Conservation (phyloP, 2,329 filamentous ascomycete species). For the Colletotrichum graminicola region DNA sequence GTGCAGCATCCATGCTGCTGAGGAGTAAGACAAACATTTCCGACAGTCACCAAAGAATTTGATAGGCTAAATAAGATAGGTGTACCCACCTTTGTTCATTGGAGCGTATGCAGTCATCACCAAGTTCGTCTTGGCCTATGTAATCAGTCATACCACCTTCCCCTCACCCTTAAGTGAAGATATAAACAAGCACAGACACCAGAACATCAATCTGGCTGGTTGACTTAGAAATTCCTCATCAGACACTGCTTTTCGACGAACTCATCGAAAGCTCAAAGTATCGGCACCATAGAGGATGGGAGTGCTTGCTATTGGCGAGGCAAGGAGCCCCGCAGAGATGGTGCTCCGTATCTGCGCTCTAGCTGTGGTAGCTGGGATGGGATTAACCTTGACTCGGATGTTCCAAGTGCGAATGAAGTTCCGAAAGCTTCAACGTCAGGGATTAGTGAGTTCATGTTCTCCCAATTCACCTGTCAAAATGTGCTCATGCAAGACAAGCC, state of each 20-base stretch:
- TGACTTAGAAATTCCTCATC: neutral
- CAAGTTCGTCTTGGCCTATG: neutral
- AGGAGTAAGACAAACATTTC: neutral
- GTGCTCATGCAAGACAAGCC: conserved; percentile 17
- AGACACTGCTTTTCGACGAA: neutral
- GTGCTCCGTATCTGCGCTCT: neutral
- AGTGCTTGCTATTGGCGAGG: neutral
- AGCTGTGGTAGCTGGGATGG: neutral
- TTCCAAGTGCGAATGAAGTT: conserved; percentile 20
- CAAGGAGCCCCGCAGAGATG: neutral
- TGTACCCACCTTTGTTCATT: no score
- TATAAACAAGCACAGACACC: neutral
- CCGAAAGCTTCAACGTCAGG: conserved; percentile 11
- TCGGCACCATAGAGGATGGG: neutral
- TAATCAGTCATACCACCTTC: neutral
- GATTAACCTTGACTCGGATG: conserved; percentile 10
- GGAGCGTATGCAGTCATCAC: neutral
- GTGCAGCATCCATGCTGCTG: neutral
- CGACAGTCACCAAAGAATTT: neutral
- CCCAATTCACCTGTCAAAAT: neutral
- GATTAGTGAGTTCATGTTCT: conserved; percentile 15
- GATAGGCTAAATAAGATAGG: no score
- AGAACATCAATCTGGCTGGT: neutral
- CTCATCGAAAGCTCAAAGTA: rapidly evolving
- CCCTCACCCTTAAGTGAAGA: neutral